Evolutionary conservation across 208 protist genomes (phyloP).

Genomic region (Leishmania braziliensis): DNA sequence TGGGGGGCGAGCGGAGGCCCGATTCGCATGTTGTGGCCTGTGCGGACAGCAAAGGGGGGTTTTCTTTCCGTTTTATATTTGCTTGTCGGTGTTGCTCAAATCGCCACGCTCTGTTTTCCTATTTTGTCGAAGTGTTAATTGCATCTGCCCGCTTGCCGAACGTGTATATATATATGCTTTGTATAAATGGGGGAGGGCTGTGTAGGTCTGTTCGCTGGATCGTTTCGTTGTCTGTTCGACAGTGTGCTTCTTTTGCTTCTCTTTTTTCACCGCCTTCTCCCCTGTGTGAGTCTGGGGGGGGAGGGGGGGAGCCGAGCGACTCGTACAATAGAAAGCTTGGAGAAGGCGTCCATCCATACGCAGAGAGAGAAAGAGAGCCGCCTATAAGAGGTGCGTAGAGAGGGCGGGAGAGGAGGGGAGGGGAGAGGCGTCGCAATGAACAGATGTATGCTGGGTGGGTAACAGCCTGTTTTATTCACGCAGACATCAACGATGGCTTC

Average conservation of each 20-base stretch:
- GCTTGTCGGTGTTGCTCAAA: not conserved
- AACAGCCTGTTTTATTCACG: not conserved
- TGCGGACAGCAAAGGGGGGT: not conserved
- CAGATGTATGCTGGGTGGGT: not conserved
- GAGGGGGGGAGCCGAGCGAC: not conserved
- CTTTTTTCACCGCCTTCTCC: not conserved
- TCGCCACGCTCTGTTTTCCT: not conserved
- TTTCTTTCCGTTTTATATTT: not conserved
- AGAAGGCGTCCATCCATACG: no score
- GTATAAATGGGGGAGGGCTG: not conserved
- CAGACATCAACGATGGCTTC: not conserved
- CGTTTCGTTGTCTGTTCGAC: not conserved
- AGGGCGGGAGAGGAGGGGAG: not conserved
- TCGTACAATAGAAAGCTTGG: not conserved
- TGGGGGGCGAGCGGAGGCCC: not conserved
- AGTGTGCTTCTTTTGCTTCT: not conserved
- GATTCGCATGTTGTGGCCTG: not conserved
- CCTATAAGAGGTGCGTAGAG: not conserved
- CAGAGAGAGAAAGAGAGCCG: no score
- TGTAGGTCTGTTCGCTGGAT: not conserved
- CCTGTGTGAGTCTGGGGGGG: not conserved
- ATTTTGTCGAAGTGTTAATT: not conserved
- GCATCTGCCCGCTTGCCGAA: not conserved
- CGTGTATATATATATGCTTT: not conserved
- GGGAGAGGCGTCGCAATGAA: not conserved